These are phyloP conservation scores for Ascodesmis nigricans DNA, from an alignment of 495 filamentous ascomycete species.

Conservation along the genomic window DNA sequence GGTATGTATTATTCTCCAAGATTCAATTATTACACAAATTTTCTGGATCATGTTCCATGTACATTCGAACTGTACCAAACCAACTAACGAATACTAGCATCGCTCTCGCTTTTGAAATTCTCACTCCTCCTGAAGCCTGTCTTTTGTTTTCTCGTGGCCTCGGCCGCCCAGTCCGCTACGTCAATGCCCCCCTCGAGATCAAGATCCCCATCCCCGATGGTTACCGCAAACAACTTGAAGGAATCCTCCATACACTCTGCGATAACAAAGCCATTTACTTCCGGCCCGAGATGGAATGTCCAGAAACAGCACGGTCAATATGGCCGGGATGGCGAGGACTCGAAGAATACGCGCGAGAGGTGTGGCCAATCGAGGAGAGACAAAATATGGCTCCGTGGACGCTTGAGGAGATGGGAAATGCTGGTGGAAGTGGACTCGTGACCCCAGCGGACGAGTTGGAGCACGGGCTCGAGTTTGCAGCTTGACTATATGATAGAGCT, in stretches of 20 bases:
- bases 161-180: conserved; percentile 52
- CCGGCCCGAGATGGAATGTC: conserved; percentile 37
- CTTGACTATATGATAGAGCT: too few species aligned
- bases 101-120: conserved; percentile 74
- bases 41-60: conserved; percentile 6
- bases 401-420: too few species aligned
- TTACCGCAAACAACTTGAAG: conserved; percentile 74
- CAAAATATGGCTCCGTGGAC: conserved; percentile 75
- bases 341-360: conserved; percentile 88
- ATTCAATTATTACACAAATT: conserved; percentile 1
- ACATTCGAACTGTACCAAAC: not conserved
- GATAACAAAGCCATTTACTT: conserved; percentile 44
- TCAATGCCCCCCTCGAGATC: conserved; percentile 55
- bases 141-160: conserved; percentile 56
- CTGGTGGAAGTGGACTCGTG: conserved; percentile 1
- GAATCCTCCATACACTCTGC: conserved; percentile 40
- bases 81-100: conserved; percentile 32
- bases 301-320: conserved; percentile 48
- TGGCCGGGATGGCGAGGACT: conserved; percentile 84
- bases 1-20: conserved; percentile 9
- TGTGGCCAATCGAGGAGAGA: conserved; percentile 82
- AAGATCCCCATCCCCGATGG: conserved; percentile 68
- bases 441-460: conserved; percentile 6
- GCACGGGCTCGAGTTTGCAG: conserved; percentile 6
- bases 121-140: conserved; percentile 67